A percentile compares a stretch with the other conserved stretches of the same genome.
These are phyloP conservation scores for Coniochaeta prunicola DNA, from an alignment of 2,329 filamentous ascomycete genomes.

Conservation along the genomic window DNA sequence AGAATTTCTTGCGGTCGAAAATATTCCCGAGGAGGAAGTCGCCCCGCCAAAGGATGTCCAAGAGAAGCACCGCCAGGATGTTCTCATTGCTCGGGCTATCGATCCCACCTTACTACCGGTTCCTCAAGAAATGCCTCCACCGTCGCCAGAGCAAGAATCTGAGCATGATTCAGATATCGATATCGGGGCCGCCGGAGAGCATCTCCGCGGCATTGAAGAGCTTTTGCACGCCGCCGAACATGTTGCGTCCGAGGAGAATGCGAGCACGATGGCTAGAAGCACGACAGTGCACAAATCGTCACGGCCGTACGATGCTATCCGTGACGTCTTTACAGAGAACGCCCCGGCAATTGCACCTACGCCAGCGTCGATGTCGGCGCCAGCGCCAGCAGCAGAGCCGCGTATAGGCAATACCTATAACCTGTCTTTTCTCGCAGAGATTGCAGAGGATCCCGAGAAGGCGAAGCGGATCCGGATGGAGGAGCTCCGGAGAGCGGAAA, in stretches of 20 bases:
- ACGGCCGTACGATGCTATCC: conserved; percentile 35
- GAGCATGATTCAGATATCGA: background rate
- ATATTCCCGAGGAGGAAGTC: conserved; percentile 14
- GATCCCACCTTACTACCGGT: conserved; percentile 8
- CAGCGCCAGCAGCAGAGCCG: conserved; percentile 4
- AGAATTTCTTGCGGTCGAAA: conserved; percentile 13
- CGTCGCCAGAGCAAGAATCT: background rate
- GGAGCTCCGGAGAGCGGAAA: background rate
- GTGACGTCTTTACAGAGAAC: conserved; percentile 32
- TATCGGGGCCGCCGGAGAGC: background rate
- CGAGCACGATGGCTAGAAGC: conserved; percentile 13
- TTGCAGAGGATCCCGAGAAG: conserved; percentile 13
- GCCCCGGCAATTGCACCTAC: background rate
- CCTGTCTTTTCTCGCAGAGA: conserved; percentile 24
- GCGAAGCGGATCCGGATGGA: background rate
- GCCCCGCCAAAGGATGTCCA: conserved; percentile 12
- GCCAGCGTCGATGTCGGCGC: conserved; percentile 15
- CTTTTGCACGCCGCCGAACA: conserved; percentile 6
- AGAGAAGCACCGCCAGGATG: conserved; percentile 10
- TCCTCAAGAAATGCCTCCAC: background rate
- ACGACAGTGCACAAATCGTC: conserved; percentile 16
- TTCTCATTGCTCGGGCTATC: conserved; percentile 10
- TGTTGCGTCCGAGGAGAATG: conserved; percentile 7
- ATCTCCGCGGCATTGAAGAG: background rate
- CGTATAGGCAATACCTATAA: conserved; percentile 13